Evolutionary conservation across 2,329 filamentous ascomycete species (phyloP).

Genomic region (Colletotrichum australisinense): DNA sequence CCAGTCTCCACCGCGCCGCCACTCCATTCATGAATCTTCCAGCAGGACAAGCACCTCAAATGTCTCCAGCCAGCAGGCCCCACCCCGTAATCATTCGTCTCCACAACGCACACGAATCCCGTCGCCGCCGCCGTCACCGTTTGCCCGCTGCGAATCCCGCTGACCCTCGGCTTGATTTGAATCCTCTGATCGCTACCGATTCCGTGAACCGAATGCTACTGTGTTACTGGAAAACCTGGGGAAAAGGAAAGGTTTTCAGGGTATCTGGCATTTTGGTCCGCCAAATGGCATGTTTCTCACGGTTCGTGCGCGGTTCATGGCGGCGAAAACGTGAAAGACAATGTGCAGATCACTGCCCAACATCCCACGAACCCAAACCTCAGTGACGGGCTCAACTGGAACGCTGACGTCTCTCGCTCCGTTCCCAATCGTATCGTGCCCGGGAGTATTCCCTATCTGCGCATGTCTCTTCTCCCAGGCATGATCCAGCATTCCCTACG

Average conservation of each 20-base stretch:
- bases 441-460: too few relatives aligned
- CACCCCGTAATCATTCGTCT: too few relatives aligned
- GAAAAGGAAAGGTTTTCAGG: not conserved
- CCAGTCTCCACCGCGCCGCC: not conserved
- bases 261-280: not conserved
- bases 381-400: not conserved
- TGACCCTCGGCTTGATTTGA: not conserved
- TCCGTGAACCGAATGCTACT: not conserved
- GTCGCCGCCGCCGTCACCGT: not conserved
- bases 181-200: not conserved
- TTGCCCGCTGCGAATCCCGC: not conserved
- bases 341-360: not conserved
- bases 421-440: not conserved
- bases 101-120: not conserved
- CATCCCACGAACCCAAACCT: not conserved
- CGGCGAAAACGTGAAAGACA: not conserved
- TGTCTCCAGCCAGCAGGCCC: not conserved
- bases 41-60: not conserved
- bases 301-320: not conserved
- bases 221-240: not conserved
- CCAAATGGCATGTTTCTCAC: not conserved
- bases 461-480: not conserved
- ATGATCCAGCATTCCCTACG: not conserved
- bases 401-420: not conserved
- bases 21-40: not conserved